A percentile compares a stretch with the other conserved stretches of the same genome.
Evolutionary conservation across 2,329 filamentous ascomycete species (phyloP).

Genomic region (Ceratocystis lukuohia): DNA sequence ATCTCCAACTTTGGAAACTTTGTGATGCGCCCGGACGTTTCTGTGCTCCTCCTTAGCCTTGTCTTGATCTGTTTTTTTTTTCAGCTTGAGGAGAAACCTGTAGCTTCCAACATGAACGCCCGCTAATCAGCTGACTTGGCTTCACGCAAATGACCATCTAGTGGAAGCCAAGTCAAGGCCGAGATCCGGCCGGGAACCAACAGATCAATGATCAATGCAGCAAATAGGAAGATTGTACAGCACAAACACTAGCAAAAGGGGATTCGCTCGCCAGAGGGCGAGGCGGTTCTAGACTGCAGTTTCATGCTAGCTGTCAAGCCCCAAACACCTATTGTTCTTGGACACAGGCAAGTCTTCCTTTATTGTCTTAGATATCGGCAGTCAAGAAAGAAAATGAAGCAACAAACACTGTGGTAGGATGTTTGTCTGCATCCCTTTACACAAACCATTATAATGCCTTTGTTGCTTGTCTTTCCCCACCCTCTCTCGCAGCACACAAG

Average conservation of each 20-base stretch:
- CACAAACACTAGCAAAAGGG: no score
- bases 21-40: neutral
- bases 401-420: neutral
- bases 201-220: neutral
- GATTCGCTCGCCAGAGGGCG: no score
- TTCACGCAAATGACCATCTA: no score
- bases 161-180: neutral
- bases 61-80: neutral
- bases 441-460: no score
- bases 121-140: no score
- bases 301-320: neutral
- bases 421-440: neutral
- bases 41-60: neutral
- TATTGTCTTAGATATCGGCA: neutral
- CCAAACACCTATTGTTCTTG: neutral
- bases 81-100: neutral
- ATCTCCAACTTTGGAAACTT: neutral
- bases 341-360: neutral
- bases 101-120: no score
- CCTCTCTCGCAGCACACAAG: no score
- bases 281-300: no score
- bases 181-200: neutral
- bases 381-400: no score
- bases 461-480: no score
- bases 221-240: no score